A percentile compares a stretch with the other conserved stretches of the same genome.
Conservation (phyloP, 2,329 filamentous ascomycete species). For the Corynespora cassiicola region DNA sequence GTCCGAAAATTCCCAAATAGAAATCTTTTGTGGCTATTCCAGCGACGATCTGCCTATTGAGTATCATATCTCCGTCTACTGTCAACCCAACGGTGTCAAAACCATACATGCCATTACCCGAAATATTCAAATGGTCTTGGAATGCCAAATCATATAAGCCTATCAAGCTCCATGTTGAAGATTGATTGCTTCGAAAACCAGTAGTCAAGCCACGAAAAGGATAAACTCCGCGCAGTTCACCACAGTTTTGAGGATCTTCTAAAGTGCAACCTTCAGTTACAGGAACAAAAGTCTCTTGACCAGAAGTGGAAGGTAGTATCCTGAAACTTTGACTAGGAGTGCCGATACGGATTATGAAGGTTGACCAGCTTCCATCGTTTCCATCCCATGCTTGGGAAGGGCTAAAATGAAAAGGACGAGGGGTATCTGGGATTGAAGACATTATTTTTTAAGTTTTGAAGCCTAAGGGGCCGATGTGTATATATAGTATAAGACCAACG, state of each 20-base stretch:
- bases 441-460: too few relatives aligned
- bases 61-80: constrained; percentile 6
- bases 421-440: too few relatives aligned
- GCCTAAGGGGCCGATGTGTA: too few relatives aligned
- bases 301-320: constrained; percentile 33
- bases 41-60: constrained; percentile 10
- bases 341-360: constrained; percentile 33
- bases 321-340: constrained; percentile 35
- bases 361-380: constrained; percentile 33
- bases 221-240: constrained; percentile 15
- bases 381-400: too few relatives aligned
- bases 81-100: constrained; percentile 9
- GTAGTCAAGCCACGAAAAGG: constrained; percentile 5
- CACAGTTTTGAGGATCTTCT: constrained; percentile 11
- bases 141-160: constrained; percentile 9
- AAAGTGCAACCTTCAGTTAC: constrained; percentile 19
- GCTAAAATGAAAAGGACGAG: too few relatives aligned
- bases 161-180: constrained; percentile 10
- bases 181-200: constrained; percentile 18
- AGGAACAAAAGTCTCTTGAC: constrained; percentile 19
- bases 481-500: too few relatives aligned
- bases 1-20: constrained; percentile 13
- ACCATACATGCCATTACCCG: constrained; percentile 11
- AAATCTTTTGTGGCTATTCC: constrained; percentile 14
- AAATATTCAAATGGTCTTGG: constrained; percentile 6